Evolutionary conservation across 495 filamentous ascomycete genomes (phyloP), one percentile per base, ranked within the genome.

Genomic region (Penicillium maclennaniae): DNA sequence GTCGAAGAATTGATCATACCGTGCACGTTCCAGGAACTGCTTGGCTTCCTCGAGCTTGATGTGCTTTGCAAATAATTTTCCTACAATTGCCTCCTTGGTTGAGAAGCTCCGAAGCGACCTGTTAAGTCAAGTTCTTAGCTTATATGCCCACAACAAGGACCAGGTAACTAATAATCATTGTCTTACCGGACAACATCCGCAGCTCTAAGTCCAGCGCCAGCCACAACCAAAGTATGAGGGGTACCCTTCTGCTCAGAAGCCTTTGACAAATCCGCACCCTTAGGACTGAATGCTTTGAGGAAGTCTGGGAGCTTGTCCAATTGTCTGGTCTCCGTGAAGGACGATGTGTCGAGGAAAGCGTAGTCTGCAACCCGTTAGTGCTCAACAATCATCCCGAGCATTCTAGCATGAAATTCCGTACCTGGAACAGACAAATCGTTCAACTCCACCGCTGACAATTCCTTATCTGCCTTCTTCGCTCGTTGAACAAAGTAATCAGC

Each of bases 61-160:
- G 56, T 98, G 93, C 66, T 98, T 98, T 7, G 95, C 92, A 68
- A 98, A 98, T 45, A 97, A 77, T 69, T 98, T 98, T 20, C 87
- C 90, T 3, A 97, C 84, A 41, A 77, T 74, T 23, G 78, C 83
- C 19, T 87, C 81, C 66, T 92, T 91, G 14, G 77, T 85, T 59
- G 91, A 86, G 63, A 91, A 95, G 47, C 80, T 78, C 31, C 88
- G 83, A 16, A 97, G 71, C 6, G 83, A 79, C 58, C 91, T 90
- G 28, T 4, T 50, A 3, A 7, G 9, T 9, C 9, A 16, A 25
- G 40, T 53, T 42, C 34, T 59, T 23, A 47, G 49, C 47, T 37
- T 61, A 20, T 2, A 17, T 37, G 39, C 38, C 20, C 10, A 7
- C 17, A 6, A 9, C 17, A n/a, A 38, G 16, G 12, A 20, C 38